Conservation (phyloP, 352 stramenopile species). For the Phytophthora aleatoria region DNA sequence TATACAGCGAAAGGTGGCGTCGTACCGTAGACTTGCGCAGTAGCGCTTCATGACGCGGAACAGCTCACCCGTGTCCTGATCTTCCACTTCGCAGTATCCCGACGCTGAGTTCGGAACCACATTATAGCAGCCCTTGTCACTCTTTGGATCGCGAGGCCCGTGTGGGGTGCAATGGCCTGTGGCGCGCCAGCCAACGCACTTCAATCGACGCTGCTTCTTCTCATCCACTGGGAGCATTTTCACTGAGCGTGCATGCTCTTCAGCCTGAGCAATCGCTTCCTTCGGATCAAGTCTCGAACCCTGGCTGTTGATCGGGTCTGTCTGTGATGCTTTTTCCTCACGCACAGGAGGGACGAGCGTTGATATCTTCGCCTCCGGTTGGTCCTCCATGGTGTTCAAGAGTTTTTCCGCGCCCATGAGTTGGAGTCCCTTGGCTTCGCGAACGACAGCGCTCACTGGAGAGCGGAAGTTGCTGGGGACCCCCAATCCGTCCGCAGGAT, state of each 20-base stretch:
- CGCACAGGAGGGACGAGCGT: slow-evolving; percentile 10
- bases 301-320: background rate
- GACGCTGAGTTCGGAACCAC: slow-evolving; percentile 20
- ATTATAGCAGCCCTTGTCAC: slow-evolving; percentile 23
- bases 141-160: slow-evolving; percentile 23
- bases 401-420: too few relatives aligned
- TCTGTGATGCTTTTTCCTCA: slow-evolving; percentile 6
- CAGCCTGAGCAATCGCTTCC: slow-evolving; percentile 4
- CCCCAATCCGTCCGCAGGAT: background rate
- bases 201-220: slow-evolving; percentile 22
- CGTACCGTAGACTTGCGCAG: slow-evolving; percentile 35
- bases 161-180: slow-evolving; percentile 20
- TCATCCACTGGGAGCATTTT: slow-evolving; percentile 23
- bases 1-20: slow-evolving; percentile 46
- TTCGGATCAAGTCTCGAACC: slow-evolving; percentile 1
- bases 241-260: slow-evolving; percentile 21
- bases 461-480: slow-evolving; percentile 14
- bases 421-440: slow-evolving; percentile 15
- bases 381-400: too few relatives aligned
- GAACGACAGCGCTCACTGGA: slow-evolving; percentile 4
- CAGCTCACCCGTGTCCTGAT: slow-evolving; percentile 33
- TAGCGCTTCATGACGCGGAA: slow-evolving; percentile 38
- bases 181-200: slow-evolving; percentile 27
- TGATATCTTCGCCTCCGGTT: background rate
- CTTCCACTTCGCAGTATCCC: slow-evolving; percentile 27